Percentiles rank a stretch among this genome's conserved stretches.
These are phyloP conservation scores for Zopfia rhizophila DNA, from an alignment of 2,329 filamentous ascomycete genomes.

Conservation along the genomic window DNA sequence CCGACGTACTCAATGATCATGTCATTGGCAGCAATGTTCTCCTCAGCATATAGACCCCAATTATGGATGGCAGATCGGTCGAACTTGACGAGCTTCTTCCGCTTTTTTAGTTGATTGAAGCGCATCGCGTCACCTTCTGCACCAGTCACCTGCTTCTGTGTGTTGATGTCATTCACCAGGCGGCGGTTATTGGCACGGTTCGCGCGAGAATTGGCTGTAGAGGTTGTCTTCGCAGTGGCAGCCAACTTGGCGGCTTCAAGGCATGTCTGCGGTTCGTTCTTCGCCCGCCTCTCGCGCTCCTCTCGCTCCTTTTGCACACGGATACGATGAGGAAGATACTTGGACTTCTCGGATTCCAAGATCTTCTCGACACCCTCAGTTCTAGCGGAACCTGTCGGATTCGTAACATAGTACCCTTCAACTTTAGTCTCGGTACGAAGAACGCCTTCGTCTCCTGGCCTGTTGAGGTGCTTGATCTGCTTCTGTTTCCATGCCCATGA, in stretches of 20 bases:
- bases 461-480: conserved; percentile 75
- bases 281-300: conserved; percentile 81
- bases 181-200: conserved; percentile 97
- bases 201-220: conserved; percentile 89
- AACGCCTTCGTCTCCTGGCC: conserved; percentile 65
- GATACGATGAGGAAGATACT: conserved; percentile 97
- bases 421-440: conserved; percentile 65
- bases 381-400: conserved; percentile 83
- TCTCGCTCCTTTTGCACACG: conserved; percentile 92
- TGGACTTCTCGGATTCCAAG: conserved; percentile 95
- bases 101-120: conserved; percentile 99
- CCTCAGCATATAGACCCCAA: conserved; percentile 97
- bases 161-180: conserved; percentile 92
- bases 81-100: conserved; percentile 99
- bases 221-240: conserved; percentile 77
- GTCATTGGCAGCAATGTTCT: conserved; percentile 95
- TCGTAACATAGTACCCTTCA: conserved; percentile 82
- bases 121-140: conserved; percentile 89
- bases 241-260: conserved; percentile 66
- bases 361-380: conserved; percentile 97
- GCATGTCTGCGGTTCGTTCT: conserved; percentile 65
- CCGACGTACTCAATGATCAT: conserved; percentile 99
- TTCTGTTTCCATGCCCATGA: conserved; percentile 78
- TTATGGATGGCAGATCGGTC: conserved; percentile 98
- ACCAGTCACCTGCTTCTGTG: conserved; percentile 79